Evolutionary conservation across 2,329 filamentous ascomycete genomes (phyloP).

Genomic region (Fusarium clavum): DNA sequence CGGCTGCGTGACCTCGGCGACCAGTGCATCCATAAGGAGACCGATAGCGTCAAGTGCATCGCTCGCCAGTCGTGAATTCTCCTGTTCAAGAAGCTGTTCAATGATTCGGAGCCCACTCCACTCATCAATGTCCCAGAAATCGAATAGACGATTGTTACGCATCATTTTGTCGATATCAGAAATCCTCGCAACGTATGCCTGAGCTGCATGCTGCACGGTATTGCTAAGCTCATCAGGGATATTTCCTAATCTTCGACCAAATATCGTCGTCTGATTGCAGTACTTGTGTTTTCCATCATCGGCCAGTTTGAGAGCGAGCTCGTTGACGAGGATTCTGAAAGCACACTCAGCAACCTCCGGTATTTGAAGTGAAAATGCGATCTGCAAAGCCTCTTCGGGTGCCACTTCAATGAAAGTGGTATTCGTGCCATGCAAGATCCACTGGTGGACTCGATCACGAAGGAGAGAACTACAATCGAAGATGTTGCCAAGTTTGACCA

Average conservation of each 20-base stretch:
- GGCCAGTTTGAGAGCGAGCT: constrained; percentile 65
- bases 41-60: constrained; percentile 35
- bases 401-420: constrained; percentile 70
- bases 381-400: constrained; percentile 69
- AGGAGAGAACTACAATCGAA: constrained; percentile 63
- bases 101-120: constrained; percentile 50
- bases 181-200: constrained; percentile 63
- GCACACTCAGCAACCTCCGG: constrained; percentile 58
- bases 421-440: constrained; percentile 69
- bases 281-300: neutral
- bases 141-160: constrained; percentile 50
- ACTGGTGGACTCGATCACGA: constrained; percentile 64
- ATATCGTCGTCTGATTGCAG: constrained; percentile 50
- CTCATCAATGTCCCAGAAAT: constrained; percentile 46
- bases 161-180: constrained; percentile 46
- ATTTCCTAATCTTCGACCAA: constrained; percentile 60
- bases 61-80: neutral
- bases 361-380: constrained; percentile 63
- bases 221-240: constrained; percentile 67
- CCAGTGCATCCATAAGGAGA: constrained; percentile 40
- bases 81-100: constrained; percentile 42
- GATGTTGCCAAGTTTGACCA: constrained; percentile 70
- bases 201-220: constrained; percentile 68
- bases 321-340: constrained; percentile 72
- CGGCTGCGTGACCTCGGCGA: constrained; percentile 24